Percentiles rank a stretch among this genome's conserved stretches.
Evolutionary conservation across 2,329 filamentous ascomycete genomes (phyloP).

Genomic region (Paraphoma sp.): DNA sequence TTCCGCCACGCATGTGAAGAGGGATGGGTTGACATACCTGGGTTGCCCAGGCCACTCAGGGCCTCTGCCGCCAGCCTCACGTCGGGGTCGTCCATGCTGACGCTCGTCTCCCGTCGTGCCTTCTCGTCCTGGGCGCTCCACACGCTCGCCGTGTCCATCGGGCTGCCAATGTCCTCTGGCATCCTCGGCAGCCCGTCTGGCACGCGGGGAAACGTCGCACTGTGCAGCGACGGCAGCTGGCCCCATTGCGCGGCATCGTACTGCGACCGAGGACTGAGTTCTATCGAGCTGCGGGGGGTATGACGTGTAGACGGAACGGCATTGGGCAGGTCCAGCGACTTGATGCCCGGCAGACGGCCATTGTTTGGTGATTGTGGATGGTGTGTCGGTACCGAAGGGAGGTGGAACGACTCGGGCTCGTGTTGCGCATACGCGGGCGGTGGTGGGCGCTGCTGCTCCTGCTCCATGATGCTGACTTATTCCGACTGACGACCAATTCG

Average conservation of each 20-base stretch:
- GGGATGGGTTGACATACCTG: constrained; percentile 45
- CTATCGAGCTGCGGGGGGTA: constrained; percentile 36
- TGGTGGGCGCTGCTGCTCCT: constrained; percentile 47
- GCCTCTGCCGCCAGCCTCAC: constrained; percentile 59
- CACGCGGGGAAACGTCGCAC: constrained; percentile 39
- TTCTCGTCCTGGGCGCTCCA: constrained; percentile 50
- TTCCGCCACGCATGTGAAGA: constrained; percentile 2
- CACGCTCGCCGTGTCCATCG: constrained; percentile 53
- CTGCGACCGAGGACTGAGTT: constrained; percentile 43
- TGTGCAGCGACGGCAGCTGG: constrained; percentile 32
- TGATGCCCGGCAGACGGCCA: constrained; percentile 52
- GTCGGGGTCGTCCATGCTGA: constrained; percentile 57
- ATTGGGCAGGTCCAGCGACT: constrained; percentile 50
- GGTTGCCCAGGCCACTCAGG: constrained; percentile 57
- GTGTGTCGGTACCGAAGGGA: constrained; percentile 52
- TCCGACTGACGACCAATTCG: not conserved
- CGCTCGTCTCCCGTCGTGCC: constrained; percentile 47
- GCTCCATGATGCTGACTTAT: constrained; percentile 30
- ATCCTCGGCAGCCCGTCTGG: constrained; percentile 35
- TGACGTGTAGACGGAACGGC: constrained; percentile 27
- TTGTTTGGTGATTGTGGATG: constrained; percentile 27
- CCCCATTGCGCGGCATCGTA: constrained; percentile 32
- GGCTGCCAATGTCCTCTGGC: constrained; percentile 49
- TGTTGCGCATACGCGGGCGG: constrained; percentile 54
- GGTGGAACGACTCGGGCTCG: constrained; percentile 48